phyloP scores from a whole-genome alignment of 352 stramenopile species.

The Thalassiosira exigua region DNA sequence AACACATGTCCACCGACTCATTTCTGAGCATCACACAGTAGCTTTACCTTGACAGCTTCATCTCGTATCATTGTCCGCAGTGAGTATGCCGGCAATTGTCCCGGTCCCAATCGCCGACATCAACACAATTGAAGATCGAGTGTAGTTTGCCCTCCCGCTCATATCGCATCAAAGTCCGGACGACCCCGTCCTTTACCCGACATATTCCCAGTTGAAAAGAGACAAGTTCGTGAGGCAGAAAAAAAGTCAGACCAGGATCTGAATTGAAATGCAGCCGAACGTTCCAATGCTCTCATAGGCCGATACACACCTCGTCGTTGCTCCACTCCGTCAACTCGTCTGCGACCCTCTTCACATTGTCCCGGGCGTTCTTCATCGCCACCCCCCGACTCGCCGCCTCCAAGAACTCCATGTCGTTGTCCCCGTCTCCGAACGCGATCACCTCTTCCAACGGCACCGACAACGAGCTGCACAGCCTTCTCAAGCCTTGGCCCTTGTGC shows the following conservation, averaged over 20 bases:
- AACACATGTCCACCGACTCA: too few species aligned
- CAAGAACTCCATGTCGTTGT: constrained; percentile 86
- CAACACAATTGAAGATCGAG: too few species aligned
- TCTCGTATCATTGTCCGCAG: too few species aligned
- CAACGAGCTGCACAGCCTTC: constrained; percentile 65
- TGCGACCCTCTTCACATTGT: constrained; percentile 63
- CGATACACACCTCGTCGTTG: constrained; percentile 67
- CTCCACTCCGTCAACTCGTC: constrained; percentile 65
- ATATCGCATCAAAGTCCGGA: neutral
- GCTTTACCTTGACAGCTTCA: too few species aligned
- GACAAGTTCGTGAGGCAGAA: too few species aligned
- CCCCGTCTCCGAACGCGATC: constrained; percentile 85
- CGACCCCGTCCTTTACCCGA: neutral
- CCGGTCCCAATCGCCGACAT: too few species aligned
- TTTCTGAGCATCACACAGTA: too few species aligned
- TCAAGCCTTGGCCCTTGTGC: constrained; percentile 78
- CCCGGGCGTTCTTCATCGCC: constrained; percentile 82
- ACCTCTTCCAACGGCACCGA: constrained; percentile 60
- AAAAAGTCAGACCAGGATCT: too few species aligned
- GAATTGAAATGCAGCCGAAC: too few species aligned
- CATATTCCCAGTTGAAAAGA: too few species aligned
- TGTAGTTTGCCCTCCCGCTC: neutral
- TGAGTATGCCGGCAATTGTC: too few species aligned
- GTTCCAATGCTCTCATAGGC: too few species aligned
- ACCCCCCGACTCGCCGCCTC: constrained; percentile 72